A percentile compares a stretch with the other conserved stretches of the same genome.
phyloP scores from a whole-genome alignment of 139 green algal species.

The Chlamydomonas schloesseri region DNA sequence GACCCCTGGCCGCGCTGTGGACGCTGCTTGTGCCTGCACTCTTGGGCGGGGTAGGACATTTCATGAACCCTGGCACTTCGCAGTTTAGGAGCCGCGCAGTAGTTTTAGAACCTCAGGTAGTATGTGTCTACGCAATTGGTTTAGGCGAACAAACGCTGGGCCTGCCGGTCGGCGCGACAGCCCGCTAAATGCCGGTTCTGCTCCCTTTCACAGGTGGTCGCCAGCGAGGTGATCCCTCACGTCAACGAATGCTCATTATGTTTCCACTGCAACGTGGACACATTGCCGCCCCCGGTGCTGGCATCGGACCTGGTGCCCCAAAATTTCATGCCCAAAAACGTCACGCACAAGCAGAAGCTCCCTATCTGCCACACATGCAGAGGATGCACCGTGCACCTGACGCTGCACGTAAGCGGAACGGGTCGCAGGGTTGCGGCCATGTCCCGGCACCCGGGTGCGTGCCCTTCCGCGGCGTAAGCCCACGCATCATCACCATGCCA shows the following conservation, averaged over 20 bases:
- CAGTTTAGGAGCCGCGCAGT: background rate
- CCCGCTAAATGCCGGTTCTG: background rate
- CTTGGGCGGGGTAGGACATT: background rate
- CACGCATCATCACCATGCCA: too few relatives aligned
- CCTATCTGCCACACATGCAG: background rate
- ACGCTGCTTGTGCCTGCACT: background rate
- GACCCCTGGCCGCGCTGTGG: background rate
- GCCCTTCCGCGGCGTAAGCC: too few relatives aligned
- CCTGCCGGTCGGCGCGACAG: background rate
- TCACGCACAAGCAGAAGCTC: constrained; percentile 37
- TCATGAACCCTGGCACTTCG: background rate
- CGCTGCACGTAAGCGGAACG: background rate
- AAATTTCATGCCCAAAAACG: constrained; percentile 47
- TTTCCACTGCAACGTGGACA: constrained; percentile 39
- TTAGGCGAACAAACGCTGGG: too few relatives aligned
- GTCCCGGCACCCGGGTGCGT: too few relatives aligned
- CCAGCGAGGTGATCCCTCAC: constrained; percentile 26
- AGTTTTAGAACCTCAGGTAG: background rate
- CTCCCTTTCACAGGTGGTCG: background rate
- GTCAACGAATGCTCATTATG: constrained; percentile 50
- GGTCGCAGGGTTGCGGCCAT: too few relatives aligned
- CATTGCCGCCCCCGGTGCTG: constrained; percentile 11
- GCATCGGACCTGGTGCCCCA: constrained; percentile 3
- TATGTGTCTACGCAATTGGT: background rate
- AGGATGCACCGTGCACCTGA: background rate